phyloP scores from a whole-genome alignment of 2,329 filamentous ascomycete species.

The Penicillium sp. region DNA sequence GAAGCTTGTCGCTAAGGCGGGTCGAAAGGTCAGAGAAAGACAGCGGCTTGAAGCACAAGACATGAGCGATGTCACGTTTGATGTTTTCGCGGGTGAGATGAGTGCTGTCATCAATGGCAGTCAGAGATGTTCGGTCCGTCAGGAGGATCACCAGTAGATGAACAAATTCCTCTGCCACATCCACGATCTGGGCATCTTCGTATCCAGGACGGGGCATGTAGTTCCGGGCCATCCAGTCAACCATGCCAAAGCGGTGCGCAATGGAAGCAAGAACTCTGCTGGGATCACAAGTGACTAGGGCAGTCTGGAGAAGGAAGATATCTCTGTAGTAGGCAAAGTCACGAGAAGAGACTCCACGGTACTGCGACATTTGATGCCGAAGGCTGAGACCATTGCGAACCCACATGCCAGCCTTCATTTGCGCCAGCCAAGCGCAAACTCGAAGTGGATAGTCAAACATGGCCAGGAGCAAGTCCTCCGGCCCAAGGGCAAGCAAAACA shows the following conservation, averaged over 20 bases:
- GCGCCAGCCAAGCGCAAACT: constrained; percentile 90
- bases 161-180: constrained; percentile 91
- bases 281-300: constrained; percentile 75
- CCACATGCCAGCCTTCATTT: constrained; percentile 99
- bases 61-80: constrained; percentile 81
- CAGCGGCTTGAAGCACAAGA: constrained; percentile 89
- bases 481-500: constrained; percentile 37
- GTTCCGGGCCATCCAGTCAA: constrained; percentile 73
- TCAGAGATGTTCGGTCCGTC: constrained; percentile 73
- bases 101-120: constrained; percentile 30
- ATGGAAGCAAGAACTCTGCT: constrained; percentile 78
- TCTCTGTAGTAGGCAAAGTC: constrained; percentile 93
- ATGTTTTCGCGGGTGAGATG: constrained; percentile 60
- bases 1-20: constrained; percentile 78
- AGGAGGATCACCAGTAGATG: constrained; percentile 85
- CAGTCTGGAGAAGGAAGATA: constrained; percentile 85
- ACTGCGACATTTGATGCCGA: constrained; percentile 87
- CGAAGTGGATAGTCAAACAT: constrained; percentile 88
- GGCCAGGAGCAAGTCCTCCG: constrained; percentile 74
- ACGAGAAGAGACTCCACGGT: constrained; percentile 76
- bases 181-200: constrained; percentile 79
- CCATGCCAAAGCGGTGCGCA: constrained; percentile 82
- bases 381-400: constrained; percentile 94
- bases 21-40: constrained; percentile 85
- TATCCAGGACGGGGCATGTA: constrained; percentile 67